Percentiles rank a stretch among this genome's conserved stretches.
Conservation (phyloP, 1,284 basidiomycete species). For the Erythrobasidium hasegawianum region DNA sequence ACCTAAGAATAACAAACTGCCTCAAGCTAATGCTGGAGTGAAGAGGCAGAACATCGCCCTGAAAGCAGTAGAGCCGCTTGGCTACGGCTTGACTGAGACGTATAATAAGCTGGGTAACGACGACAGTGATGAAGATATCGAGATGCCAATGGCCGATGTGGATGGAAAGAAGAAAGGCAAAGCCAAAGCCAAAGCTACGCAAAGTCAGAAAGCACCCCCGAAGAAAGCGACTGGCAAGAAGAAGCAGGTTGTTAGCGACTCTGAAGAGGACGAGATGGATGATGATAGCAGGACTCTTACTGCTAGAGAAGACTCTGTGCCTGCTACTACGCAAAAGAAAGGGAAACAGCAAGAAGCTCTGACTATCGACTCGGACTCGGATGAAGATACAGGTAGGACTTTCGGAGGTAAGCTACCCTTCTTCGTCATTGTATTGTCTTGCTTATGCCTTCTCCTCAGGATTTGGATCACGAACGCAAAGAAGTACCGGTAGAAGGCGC, state of each 20-base stretch:
- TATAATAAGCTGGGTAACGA: constrained; percentile 3
- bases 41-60: constrained; percentile 1
- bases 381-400: constrained; percentile 15
- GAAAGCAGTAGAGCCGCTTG: constrained; percentile 4
- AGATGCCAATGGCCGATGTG: constrained; percentile 25
- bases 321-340: neutral
- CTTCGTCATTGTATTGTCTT: no score
- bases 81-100: constrained; percentile 18
- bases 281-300: neutral
- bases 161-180: constrained; percentile 8
- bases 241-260: constrained; percentile 3
- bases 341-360: constrained; percentile 1
- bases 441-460: neutral
- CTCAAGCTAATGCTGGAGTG: neutral
- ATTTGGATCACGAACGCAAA: constrained; percentile 8
- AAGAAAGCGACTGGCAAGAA: neutral
- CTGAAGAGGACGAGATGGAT: constrained; percentile 21
- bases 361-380: constrained; percentile 29
- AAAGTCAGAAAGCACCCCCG: neutral
- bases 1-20: constrained; percentile 8
- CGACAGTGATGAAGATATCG: constrained; percentile 19
- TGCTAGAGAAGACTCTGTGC: constrained; percentile 3
- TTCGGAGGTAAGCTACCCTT: constrained; percentile 7
- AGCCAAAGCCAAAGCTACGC: constrained; percentile 1
- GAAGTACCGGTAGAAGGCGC: constrained; percentile 1